Evolutionary conservation across 2,329 filamentous ascomycete genomes (phyloP).

Genomic region (Nemania sp.): DNA sequence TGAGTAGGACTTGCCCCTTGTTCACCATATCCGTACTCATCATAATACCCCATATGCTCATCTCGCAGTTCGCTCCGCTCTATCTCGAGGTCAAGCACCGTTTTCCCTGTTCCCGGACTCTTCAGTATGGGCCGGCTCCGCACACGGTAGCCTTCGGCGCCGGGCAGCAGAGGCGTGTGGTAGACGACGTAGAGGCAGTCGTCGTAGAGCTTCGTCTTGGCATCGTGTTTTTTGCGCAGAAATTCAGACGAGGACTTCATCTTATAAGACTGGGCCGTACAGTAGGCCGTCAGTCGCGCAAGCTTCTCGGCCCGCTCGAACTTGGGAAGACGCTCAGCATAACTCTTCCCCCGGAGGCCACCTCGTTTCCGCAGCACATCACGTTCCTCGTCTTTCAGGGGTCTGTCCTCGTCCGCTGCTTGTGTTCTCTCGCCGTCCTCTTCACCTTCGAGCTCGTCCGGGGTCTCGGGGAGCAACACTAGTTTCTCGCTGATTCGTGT

Average conservation of each 20-base stretch:
- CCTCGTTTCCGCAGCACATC: constrained; percentile 66
- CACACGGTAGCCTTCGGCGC: constrained; percentile 83
- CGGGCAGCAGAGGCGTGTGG: constrained; percentile 84
- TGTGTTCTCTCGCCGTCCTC: constrained; percentile 57
- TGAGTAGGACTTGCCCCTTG: constrained; percentile 37
- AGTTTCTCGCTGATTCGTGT: constrained; percentile 96
- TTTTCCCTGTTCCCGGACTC: constrained; percentile 86
- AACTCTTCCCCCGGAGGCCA: constrained; percentile 76
- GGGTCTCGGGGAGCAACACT: constrained; percentile 87
- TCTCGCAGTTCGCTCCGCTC: constrained; percentile 88
- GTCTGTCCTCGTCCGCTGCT: constrained; percentile 58
- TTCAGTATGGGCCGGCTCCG: constrained; percentile 90
- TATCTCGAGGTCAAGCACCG: constrained; percentile 91
- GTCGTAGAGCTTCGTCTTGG: constrained; percentile 94
- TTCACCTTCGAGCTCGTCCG: constrained; percentile 60
- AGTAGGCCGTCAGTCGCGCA: constrained; percentile 91
- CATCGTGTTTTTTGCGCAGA: constrained; percentile 82
- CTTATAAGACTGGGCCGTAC: constrained; percentile 92
- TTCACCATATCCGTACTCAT: constrained; percentile 67
- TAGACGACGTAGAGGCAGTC: constrained; percentile 97
- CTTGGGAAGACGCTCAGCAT: constrained; percentile 92
- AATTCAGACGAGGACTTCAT: constrained; percentile 88
- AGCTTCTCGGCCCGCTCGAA: constrained; percentile 84
- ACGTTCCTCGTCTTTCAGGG: constrained; percentile 69
- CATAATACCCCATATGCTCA: constrained; percentile 89